Base-by-base conservation (phyloP, 1,139 yeast species). In the Lodderomyces jiufengensis region DNA sequence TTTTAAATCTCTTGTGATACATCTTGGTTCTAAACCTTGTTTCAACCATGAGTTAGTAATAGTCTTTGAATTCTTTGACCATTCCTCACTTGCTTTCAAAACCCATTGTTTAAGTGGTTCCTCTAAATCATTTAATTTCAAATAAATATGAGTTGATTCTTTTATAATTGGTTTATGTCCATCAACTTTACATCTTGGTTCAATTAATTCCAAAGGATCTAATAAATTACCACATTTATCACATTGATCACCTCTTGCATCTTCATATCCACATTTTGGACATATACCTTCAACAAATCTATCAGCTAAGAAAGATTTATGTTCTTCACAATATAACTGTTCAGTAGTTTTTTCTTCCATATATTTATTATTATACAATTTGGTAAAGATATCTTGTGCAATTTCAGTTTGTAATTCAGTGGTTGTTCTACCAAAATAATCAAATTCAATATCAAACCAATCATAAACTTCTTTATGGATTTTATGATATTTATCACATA, bases 201-300 rank as follows among this genome's bases (percentile, higher is more conserved):
- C 74, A 48, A 90, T 82, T 56, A 92, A 77, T 60, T 92, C 97
- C 56, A 88, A 83, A 33, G 98, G 95, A 57, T 90, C 87, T 50
- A 94, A 73, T 47, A 92, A 72, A 41, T 70, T 66, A 44, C 98
- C 99, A 71, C 99, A 92, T 53, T 83, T 84, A 61, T 92, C 99
- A 75, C 99, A 92, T 69, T 92, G 99, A 60, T 92, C 99, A 50
- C 99, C 99, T 61, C 98, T 80, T 26, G 99, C 99, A 59, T 92
- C 98, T 45, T 84, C 95, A 55, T 88, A 92, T 30, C 71, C 76
- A 70, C 99, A 92, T 61, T 83, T 83, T 43, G 98, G 98, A 69
- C 99, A 92, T 35, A 81, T 86, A 48, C 99, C 99, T 66, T 94
- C 97, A 27, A 92, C 98, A 55, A 80, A 92, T 63, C 99, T 75